Evolutionary conservation across 2,329 filamentous ascomycete genomes (phyloP), one percentile per base, ranked within the genome.

Genomic region (Cadophora luteo-olivacea): DNA sequence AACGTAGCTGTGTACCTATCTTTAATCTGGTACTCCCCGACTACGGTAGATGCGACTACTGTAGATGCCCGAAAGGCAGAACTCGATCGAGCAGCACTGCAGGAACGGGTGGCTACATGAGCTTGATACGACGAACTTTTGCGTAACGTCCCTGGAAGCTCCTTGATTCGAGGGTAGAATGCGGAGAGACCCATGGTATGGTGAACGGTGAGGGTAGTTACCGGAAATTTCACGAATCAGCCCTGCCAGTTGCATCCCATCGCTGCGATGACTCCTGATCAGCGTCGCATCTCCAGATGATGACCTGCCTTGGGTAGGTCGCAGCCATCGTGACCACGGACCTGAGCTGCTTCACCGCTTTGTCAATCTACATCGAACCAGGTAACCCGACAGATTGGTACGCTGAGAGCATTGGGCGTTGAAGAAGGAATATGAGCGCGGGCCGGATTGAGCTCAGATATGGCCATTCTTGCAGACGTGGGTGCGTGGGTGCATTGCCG

Each of bases 81-180:
- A 52, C 49, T 66, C 72, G 72, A 76, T 73, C 71, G 68, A 74
- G 72, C 66, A 70, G 69, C 70, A 72, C 72, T 71, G 75, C 75
- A 76, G 73, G 68, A 72, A 70, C 75, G 75, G 74, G 66, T 70
- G 68, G 69, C 70, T 73, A 76, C 74, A 75, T 74, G 51, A 60
- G 61, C 29, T 54, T 70, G 71, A 74, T 70, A 74, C 66, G 67
- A 68, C 61, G 67, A 69, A 71, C 66, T 69, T 29, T 65, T 66
- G 51, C 63, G 70, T 69, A 65, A 52, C 45, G 14, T 41, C 7
- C 51, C 63, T 67, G 64, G 71, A 72, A 73, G 72, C 69, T 72
- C 71, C 71, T 72, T 73, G 71, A 74, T 72, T 73, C 69, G 73
- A 74, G 68, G 25, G 36, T 70, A 45, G 48, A 61, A 62, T 61